These are phyloP conservation scores for Solanum bulbocastanum DNA, from an alignment of 257 asterid genomes.

Conservation along the genomic window DNA sequence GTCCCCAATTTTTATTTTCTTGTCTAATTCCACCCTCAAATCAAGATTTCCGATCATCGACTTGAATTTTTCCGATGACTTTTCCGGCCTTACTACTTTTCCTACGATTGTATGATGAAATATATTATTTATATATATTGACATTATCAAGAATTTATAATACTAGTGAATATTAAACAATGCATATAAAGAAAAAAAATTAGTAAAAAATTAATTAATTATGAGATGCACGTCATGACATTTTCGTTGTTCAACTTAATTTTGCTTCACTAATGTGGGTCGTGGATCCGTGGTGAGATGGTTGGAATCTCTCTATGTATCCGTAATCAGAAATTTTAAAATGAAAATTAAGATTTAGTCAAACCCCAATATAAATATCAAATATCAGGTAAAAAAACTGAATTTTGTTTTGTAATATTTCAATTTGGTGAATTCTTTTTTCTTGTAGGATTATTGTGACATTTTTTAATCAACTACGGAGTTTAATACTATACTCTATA, in stretches of 20 bases:
- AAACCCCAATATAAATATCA: accelerated
- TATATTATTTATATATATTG: not conserved
- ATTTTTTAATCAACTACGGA: no score
- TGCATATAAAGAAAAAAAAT: not conserved
- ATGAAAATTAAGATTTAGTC: not conserved
- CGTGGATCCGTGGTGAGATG: not conserved
- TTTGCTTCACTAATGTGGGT: not conserved
- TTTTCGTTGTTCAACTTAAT: not conserved
- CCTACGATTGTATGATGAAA: constrained; percentile 16
- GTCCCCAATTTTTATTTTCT: not conserved
- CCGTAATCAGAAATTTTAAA: accelerated
- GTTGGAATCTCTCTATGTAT: accelerated
- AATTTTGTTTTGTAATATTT: no score
- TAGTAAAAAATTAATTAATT: not conserved
- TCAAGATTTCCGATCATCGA: constrained; percentile 41
- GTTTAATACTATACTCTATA: no score
- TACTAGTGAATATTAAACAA: not conserved
- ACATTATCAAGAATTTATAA: not conserved
- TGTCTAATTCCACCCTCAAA: constrained; percentile 29
- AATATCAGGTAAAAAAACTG: no score
- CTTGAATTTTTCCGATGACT: constrained; percentile 24
- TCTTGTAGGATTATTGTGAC: no score
- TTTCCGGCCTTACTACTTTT: constrained; percentile 42
- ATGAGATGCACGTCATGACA: not conserved
- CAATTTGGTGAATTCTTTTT: no score